phyloP scores from a whole-genome alignment of 1,284 basidiomycete species.

The Fistulina hepatica region DNA sequence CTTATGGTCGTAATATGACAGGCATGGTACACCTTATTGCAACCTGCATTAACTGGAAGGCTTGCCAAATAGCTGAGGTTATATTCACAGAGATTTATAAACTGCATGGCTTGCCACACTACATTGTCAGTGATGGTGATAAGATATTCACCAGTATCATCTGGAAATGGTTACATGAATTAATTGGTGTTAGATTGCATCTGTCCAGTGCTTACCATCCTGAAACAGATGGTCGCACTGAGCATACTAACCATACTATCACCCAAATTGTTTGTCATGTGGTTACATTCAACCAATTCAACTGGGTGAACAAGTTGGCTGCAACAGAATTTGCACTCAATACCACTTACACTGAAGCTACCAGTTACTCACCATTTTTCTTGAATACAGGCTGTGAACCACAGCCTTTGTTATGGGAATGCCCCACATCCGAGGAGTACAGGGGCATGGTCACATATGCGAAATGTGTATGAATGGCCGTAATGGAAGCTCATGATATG shows the following conservation, averaged over 20 bases:
- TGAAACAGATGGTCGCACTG: constrained; percentile 9
- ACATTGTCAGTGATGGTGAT: constrained; percentile 32
- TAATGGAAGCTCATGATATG: constrained; percentile 8
- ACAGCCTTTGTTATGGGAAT: constrained; percentile 7
- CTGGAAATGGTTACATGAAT: constrained; percentile 22
- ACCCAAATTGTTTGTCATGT: constrained; percentile 7
- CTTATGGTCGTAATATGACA: constrained; percentile 26
- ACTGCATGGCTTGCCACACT: constrained; percentile 26
- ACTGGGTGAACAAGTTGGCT: constrained; percentile 7
- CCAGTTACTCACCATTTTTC: constrained; percentile 9
- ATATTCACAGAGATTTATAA: constrained; percentile 26
- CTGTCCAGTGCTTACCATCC: constrained; percentile 9
- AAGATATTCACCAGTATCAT: constrained; percentile 29
- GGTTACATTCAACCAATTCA: constrained; percentile 5
- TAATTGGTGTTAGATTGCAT: constrained; percentile 6
- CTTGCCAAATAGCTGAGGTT: constrained; percentile 26
- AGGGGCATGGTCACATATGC: constrained; percentile 7
- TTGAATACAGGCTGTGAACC: constrained; percentile 8
- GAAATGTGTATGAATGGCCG: constrained; percentile 6
- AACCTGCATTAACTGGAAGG: constrained; percentile 18
- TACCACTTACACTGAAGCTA: constrained; percentile 6
- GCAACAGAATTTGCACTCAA: constrained; percentile 11
- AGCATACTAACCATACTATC: constrained; percentile 9
- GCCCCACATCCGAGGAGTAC: constrained; percentile 2
- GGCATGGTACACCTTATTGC: constrained; percentile 25